Conservation (phyloP, 2,329 filamentous ascomycete genomes). For the Coniochaeta sp. region DNA sequence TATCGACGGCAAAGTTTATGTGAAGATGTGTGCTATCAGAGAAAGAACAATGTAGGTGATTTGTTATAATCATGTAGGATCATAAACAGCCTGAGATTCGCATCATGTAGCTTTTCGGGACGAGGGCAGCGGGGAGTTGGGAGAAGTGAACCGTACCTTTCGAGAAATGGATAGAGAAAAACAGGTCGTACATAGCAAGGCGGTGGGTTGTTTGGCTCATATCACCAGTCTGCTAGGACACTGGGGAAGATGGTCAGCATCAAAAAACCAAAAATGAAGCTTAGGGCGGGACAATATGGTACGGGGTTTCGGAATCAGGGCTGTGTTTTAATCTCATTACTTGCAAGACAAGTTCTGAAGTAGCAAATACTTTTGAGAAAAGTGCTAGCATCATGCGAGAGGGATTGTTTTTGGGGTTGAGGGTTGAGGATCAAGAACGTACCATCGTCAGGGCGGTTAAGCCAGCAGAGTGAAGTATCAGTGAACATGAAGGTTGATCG, state of each 20-base stretch:
- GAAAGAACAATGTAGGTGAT: slow-evolving; percentile 19
- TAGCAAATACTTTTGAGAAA: slow-evolving; percentile 99
- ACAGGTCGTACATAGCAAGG: no score
- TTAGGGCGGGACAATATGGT: neutral
- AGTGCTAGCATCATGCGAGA: slow-evolving; percentile 72
- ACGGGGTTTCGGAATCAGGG: slow-evolving; percentile 57
- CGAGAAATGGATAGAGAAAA: no score
- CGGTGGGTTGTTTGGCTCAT: no score
- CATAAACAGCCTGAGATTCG: slow-evolving; percentile 11
- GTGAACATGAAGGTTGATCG: no score
- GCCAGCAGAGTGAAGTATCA: no score
- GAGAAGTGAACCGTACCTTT: neutral
- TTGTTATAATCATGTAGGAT: slow-evolving; percentile 15
- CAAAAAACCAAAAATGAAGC: no score
- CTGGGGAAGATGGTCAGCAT: no score
- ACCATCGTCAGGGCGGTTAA: slow-evolving; percentile 68
- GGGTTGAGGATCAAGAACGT: slow-evolving; percentile 33
- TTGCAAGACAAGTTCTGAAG: slow-evolving; percentile 88
- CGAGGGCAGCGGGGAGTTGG: neutral
- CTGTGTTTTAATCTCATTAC: slow-evolving; percentile 97
- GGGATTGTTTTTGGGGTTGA: neutral
- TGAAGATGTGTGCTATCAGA: slow-evolving; percentile 8
- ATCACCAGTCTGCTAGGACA: no score
- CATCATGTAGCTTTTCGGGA: slow-evolving; percentile 2
- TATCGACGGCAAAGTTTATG: neutral